Evolutionary conservation across 164 flowering plant genomes (phyloP), one percentile per base, ranked within the genome.

Genomic region (Hamamelis virginiana): DNA sequence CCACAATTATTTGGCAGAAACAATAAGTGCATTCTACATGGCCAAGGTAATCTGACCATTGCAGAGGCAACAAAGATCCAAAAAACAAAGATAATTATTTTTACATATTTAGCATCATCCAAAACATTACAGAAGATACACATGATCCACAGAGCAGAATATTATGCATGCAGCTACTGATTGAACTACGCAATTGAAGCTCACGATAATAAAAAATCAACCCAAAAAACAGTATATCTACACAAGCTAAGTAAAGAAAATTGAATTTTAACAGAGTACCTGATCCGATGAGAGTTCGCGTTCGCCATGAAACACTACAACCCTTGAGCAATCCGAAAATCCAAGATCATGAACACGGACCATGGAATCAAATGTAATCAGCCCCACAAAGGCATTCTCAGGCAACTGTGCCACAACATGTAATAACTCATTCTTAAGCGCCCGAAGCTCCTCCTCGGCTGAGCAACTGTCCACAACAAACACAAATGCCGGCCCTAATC

Each of bases 301-400:
- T 19, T 84, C 91, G 1, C 99, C 99, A 64, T 81, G 90, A 58
- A 92, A 83, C 45, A 95, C 18, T 59, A 92, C 93, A n/a, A 80
- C 89, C 78, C 87, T 81, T 0, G 79, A 78, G 69, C 99, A 91
- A 44, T 91, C 93, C 0, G 74, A 45, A 51, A 81, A 92, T n/a
- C 94, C 91, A 48, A 95, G 76, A 76, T 95, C 98, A 77, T 91
- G 80, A 61, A 95, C 92, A 68, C 69, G 60, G 43, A 90, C 99
- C 96, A 87, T 90, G 0, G 89, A 75, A 77, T 87, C 93, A 75
- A 92, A 92, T 1, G 90, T 82, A 5, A 92, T 75, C 84, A 92
- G 62, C 8, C 93, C 98, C 67, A 92, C 96, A 73, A 89, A 23
- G 1, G 83, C 87, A 80, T 81, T 87, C 75, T 88, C 98, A 8